Conservation (phyloP, 108 stramenopile species). For the Asterionellopsis glacialis region DNA sequence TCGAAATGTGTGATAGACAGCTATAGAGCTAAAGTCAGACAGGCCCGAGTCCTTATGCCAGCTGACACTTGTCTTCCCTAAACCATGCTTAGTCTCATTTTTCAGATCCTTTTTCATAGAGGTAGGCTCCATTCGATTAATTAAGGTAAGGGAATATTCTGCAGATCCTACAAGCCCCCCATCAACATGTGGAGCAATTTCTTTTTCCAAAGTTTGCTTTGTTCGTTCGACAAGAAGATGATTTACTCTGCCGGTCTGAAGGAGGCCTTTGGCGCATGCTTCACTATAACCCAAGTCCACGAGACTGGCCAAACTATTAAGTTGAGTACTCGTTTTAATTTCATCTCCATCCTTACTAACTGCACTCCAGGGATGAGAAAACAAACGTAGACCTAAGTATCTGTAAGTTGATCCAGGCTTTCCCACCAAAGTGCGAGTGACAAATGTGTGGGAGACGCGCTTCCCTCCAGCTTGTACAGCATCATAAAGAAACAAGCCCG, state of each 20-base stretch:
- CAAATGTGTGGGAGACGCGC: constrained; percentile 62
- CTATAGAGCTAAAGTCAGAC: constrained; percentile 65
- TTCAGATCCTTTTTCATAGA: constrained; percentile 39
- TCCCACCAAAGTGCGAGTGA: constrained; percentile 73
- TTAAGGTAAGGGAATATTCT: constrained; percentile 74
- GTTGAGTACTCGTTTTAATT: constrained; percentile 19
- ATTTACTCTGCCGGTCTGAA: constrained; percentile 46
- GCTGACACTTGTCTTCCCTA: constrained; percentile 69
- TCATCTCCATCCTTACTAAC: background rate
- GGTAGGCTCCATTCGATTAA: constrained; percentile 75
- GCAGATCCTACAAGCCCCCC: constrained; percentile 36
- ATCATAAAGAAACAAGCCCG: constrained; percentile 38
- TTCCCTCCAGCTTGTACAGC: constrained; percentile 82
- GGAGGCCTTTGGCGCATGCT: constrained; percentile 17
- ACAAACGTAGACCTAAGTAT: constrained; percentile 86
- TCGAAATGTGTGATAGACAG: constrained; percentile 65
- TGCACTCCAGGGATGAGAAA: constrained; percentile 85
- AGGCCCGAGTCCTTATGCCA: constrained; percentile 91
- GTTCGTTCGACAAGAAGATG: constrained; percentile 28
- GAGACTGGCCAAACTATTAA: constrained; percentile 4
- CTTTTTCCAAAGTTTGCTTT: constrained; percentile 12
- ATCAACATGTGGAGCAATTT: constrained; percentile 21
- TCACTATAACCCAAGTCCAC: constrained; percentile 31
- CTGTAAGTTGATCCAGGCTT: constrained; percentile 91
- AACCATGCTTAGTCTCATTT: constrained; percentile 37